Evolutionary conservation across 2,329 filamentous ascomycete genomes (phyloP).

Genomic region (Hawksworthiomyces lignivorus): DNA sequence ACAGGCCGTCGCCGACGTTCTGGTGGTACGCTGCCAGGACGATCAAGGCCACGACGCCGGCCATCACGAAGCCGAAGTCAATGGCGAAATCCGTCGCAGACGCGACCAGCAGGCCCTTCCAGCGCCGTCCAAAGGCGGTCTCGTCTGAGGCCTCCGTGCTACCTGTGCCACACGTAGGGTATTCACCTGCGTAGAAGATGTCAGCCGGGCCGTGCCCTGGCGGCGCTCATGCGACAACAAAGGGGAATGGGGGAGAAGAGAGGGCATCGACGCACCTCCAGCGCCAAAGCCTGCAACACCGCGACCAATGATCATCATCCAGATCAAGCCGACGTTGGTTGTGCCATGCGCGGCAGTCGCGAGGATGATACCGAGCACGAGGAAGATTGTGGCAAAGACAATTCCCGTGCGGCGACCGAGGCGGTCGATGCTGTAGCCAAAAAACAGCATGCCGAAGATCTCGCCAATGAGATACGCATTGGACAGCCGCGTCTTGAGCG

Average conservation of each 20-base stretch:
- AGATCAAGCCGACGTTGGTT: conserved; percentile 33
- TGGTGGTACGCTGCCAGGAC: conserved; percentile 47
- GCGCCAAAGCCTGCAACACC: conserved; percentile 36
- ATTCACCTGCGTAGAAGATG: too few relatives aligned
- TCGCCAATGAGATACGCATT: conserved; percentile 50
- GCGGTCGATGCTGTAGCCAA: conserved; percentile 42
- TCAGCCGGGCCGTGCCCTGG: too few relatives aligned
- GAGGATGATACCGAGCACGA: conserved; percentile 35
- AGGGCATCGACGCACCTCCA: too few relatives aligned
- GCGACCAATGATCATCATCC: conserved; percentile 40
- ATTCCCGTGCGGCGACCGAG: conserved; percentile 42
- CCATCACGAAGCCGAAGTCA: conserved; percentile 59
- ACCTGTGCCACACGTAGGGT: too few relatives aligned
- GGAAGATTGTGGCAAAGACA: conserved; percentile 36
- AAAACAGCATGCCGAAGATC: conserved; percentile 48
- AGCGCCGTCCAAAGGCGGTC: background rate
- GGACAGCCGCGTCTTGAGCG: conserved; percentile 42
- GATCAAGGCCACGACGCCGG: conserved; percentile 81
- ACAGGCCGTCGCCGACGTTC: conserved; percentile 35
- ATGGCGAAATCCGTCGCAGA: conserved; percentile 39
- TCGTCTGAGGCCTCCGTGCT: conserved; percentile 3
- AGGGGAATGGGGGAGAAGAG: too few relatives aligned
- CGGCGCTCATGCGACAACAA: too few relatives aligned
- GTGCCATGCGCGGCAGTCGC: conserved; percentile 37
- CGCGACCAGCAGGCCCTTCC: conserved; percentile 30